Evolutionary conservation across 2,329 filamentous ascomycete genomes (phyloP).

Genomic region (Aspergillaceae sp.): DNA sequence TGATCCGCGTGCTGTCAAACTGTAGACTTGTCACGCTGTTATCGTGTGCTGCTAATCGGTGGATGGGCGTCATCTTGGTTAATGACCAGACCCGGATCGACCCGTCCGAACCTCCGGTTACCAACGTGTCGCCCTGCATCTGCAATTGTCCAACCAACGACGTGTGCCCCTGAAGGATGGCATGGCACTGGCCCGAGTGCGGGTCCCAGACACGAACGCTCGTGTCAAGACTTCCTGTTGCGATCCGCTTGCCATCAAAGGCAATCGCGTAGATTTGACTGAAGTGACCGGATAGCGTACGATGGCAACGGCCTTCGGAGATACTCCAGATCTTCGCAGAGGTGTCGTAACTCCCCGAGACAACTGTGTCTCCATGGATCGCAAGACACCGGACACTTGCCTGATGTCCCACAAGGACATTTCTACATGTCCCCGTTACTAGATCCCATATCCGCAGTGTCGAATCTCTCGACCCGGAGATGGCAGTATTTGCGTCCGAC

Average conservation of each 20-base stretch:
- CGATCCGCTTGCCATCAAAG: slow-evolving; percentile 87
- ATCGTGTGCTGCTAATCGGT: slow-evolving; percentile 90
- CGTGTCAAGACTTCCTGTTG: slow-evolving; percentile 91
- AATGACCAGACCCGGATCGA: slow-evolving; percentile 95
- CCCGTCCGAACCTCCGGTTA: slow-evolving; percentile 92
- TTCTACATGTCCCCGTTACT: slow-evolving; percentile 74
- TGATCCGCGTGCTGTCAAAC: slow-evolving; percentile 90
- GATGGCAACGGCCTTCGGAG: slow-evolving; percentile 82
- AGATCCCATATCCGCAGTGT: slow-evolving; percentile 95
- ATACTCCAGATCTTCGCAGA: slow-evolving; percentile 98
- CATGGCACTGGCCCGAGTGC: slow-evolving; percentile 73
- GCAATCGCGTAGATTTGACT: slow-evolving; percentile 98
- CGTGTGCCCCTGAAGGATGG: slow-evolving; percentile 91
- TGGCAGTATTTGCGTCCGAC: slow-evolving; percentile 87
- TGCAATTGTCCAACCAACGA: slow-evolving; percentile 94
- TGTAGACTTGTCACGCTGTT: slow-evolving; percentile 97
- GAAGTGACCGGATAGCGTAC: slow-evolving; percentile 87
- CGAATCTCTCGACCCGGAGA: slow-evolving; percentile 91
- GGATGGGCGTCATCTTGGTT: slow-evolving; percentile 81
- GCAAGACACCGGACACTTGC: slow-evolving; percentile 91
- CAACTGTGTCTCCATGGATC: slow-evolving; percentile 91
- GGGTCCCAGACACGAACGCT: slow-evolving; percentile 97
- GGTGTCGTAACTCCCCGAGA: slow-evolving; percentile 97
- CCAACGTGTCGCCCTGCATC: slow-evolving; percentile 87
- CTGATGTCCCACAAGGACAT: slow-evolving; percentile 88